Conservation (phyloP, 352 stramenopile species). For the Phytophthora cryptogea region DNA sequence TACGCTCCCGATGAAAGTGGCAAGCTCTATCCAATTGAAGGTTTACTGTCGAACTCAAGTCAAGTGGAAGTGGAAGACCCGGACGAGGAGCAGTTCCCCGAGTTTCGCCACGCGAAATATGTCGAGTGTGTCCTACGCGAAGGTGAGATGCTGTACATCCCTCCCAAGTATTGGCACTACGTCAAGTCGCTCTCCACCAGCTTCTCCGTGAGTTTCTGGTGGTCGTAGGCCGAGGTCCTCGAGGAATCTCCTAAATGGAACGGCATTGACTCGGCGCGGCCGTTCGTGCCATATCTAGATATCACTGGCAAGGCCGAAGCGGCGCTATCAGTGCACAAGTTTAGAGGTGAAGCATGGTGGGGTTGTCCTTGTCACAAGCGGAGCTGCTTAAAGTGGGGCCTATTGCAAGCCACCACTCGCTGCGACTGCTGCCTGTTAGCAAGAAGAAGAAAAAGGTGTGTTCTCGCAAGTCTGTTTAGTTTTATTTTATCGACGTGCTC, state of each 20-base stretch:
- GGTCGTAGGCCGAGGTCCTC: conserved; percentile 32
- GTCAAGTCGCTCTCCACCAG: conserved; percentile 79
- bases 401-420: conserved; percentile 73
- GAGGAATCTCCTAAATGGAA: neutral
- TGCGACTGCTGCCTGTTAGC: conserved; percentile 78
- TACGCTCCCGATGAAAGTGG: conserved; percentile 71
- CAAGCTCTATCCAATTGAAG: conserved; percentile 84
- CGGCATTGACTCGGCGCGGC: conserved; percentile 3
- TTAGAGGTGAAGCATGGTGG: conserved; percentile 34
- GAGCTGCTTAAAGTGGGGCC: conserved; percentile 85
- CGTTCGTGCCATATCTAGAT: conserved; percentile 18
- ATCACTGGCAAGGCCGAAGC: conserved; percentile 4
- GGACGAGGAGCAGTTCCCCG: conserved; percentile 56
- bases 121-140: conserved; percentile 71
- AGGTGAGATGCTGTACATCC: conserved; percentile 90
- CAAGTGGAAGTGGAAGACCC: conserved; percentile 68
- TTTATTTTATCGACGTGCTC: neutral
- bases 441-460: conserved; percentile 88
- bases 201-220: conserved; percentile 89
- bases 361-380: conserved; percentile 62
- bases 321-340: neutral
- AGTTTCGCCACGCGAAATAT: conserved; percentile 55
- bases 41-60: conserved; percentile 85
- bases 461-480: neutral
- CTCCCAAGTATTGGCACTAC: conserved; percentile 89